Base-by-base conservation (phyloP, 768 basidiomycete genomes). In the Polyporus arcularius region DNA sequence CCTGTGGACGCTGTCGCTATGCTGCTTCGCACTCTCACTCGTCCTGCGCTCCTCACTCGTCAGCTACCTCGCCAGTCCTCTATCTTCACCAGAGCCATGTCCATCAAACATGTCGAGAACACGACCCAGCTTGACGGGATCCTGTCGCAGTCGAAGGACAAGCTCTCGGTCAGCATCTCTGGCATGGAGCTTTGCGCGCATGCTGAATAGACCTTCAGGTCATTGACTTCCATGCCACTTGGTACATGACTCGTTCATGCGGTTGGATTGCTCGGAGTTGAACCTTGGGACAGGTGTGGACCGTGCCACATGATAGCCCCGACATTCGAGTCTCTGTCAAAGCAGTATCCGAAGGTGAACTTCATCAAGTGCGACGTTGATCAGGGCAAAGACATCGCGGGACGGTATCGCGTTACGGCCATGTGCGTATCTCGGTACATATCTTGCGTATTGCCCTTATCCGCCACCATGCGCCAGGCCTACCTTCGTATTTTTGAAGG, bases 361-460 rank as follows among this genome's bases (percentile, higher is more conserved):
- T 95, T 95, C 75, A 70, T 94, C 68, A 94, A 94, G 71, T 89
- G 87, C 65, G 90, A 92, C 67, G 86, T 92, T 16, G 91, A 93
- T 65, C 82, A 80, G 51, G 86, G 85, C 18, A 73, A 66, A 64
- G 92, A 92, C 45, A 86, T 94, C 30, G 85, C 92, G 8, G 68
- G 76, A 32, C 52, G 74, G 43, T 91, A 92, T 70, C 73, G 73
- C 4, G 80, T 95, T 60, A 75, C 84, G 28, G 91, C 91, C 0
- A 94, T 95, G 92, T 90, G 64, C 67, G 84, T 64, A 12, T 35
- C 40, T 26, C 21, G 21, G 21, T 26, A 26, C 21, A 26, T 2
- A 26, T 26, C 21, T 26, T 26, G 21, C 21, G 21, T 2, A 26
- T 26, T 26, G 2, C 21, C 21, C 21, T 26, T 26, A 26, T 26